These are phyloP conservation scores for Phytopythium litorale DNA, from an alignment of 352 stramenopile genomes.

Conservation along the genomic window DNA sequence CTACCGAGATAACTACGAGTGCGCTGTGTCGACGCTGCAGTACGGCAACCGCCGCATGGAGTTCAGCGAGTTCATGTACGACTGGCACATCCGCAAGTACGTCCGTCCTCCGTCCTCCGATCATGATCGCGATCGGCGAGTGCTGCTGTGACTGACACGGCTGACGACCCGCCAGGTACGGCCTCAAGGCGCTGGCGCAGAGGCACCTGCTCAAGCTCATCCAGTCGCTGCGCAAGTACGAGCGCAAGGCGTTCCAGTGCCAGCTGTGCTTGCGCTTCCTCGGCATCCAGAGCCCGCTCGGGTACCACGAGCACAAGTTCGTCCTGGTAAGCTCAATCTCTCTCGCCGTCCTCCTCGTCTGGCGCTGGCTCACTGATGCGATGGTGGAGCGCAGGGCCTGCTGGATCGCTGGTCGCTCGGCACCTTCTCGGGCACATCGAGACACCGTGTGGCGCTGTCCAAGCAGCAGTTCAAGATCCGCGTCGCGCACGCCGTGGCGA, in stretches of 20 bases:
- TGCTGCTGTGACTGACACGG: neutral
- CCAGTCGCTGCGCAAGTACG: constrained; percentile 70
- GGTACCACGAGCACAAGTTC: constrained; percentile 76
- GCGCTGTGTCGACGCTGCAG: constrained; percentile 56
- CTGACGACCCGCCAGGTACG: constrained; percentile 24
- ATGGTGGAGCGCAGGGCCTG: constrained; percentile 20
- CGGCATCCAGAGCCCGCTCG: constrained; percentile 54
- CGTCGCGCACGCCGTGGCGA: constrained; percentile 40
- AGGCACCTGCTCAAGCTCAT: constrained; percentile 77
- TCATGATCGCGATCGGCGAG: no score
- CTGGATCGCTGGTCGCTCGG: constrained; percentile 60
- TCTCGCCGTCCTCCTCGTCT: neutral
- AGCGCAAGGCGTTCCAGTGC: constrained; percentile 61
- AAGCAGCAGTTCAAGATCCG: constrained; percentile 62
- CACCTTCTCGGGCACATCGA: constrained; percentile 45
- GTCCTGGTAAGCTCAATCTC: constrained; percentile 32
- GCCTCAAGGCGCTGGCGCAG: constrained; percentile 67
- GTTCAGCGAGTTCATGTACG: constrained; percentile 83
- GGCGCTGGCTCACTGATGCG: neutral
- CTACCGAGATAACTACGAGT: constrained; percentile 73
- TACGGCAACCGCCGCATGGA: constrained; percentile 71
- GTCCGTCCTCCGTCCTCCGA: neutral
- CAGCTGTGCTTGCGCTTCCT: constrained; percentile 70
- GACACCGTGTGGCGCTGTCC: constrained; percentile 48
- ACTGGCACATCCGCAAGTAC: constrained; percentile 82